Conservation (phyloP, 2,329 filamentous ascomycete genomes). For the Atkinsonella hypoxylon region DNA sequence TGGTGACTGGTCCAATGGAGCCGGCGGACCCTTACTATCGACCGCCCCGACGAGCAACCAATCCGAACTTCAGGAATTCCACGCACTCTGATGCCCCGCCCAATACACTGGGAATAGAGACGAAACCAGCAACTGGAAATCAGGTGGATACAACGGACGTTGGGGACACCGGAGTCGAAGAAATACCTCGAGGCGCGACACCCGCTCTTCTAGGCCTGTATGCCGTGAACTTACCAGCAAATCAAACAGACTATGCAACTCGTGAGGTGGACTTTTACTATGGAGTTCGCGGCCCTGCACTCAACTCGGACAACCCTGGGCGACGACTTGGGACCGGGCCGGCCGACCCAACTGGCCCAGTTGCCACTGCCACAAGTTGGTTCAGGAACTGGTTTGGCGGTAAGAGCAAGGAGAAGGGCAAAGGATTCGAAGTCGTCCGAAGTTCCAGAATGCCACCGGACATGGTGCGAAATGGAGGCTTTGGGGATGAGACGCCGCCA, state of each 20-base stretch:
- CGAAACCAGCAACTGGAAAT: conserved; percentile 15
- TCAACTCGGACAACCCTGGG: conserved; percentile 70
- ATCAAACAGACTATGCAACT: conserved; percentile 75
- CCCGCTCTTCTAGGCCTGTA: conserved; percentile 28
- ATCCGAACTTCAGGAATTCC: conserved; percentile 40
- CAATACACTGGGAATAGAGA: conserved; percentile 19
- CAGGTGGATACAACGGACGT: conserved; percentile 12
- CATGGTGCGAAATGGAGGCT: conserved; percentile 40
- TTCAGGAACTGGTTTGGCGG: conserved; percentile 67
- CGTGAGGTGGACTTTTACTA: conserved; percentile 97
- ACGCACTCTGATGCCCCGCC: conserved; percentile 19
- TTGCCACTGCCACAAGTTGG: conserved; percentile 84
- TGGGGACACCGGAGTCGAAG: conserved; percentile 25
- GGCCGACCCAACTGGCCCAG: conserved; percentile 83
- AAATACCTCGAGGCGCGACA: conserved; percentile 31
- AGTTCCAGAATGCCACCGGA: conserved; percentile 77
- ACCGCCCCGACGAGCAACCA: conserved; percentile 61
- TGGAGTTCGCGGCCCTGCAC: conserved; percentile 73
- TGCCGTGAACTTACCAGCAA: conserved; percentile 32
- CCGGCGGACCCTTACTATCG: conserved; percentile 75
- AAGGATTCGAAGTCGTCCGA: conserved; percentile 92
- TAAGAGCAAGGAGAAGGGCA: conserved; percentile 87
- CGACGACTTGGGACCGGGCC: conserved; percentile 86
- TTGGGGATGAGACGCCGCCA: conserved; percentile 54
- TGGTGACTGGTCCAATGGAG: conserved; percentile 35